phyloP scores from a whole-genome alignment of 2,329 filamentous ascomycete genomes.

The Epichloe baconii region DNA sequence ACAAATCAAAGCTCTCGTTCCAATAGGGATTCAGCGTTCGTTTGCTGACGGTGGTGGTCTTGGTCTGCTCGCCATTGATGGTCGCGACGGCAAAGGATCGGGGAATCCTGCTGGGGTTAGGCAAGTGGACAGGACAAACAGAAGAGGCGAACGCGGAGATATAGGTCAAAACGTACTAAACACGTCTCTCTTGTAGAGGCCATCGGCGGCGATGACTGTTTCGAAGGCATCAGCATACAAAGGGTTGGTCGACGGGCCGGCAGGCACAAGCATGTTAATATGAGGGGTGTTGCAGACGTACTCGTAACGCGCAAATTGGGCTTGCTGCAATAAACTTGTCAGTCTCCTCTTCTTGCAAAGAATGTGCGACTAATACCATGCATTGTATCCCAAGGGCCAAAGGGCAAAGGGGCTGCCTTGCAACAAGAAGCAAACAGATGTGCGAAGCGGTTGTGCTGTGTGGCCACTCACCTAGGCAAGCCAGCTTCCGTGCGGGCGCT shows the following conservation, averaged over 20 bases:
- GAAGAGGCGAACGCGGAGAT: not conserved
- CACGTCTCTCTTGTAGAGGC: constrained; percentile 97
- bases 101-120: constrained; percentile 61
- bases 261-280: constrained; percentile 4
- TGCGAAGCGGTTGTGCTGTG: constrained; percentile 1
- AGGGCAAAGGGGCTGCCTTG: not conserved
- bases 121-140: not conserved
- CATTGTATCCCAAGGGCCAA: not conserved
- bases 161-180: constrained; percentile 59
- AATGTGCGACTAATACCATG: not conserved
- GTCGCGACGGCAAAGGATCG: constrained; percentile 93
- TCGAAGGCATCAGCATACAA: constrained; percentile 22
- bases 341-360: constrained; percentile 12
- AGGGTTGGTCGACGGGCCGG: constrained; percentile 4
- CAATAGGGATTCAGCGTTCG: constrained; percentile 98
- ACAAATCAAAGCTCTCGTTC: constrained; percentile 99
- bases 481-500: constrained; percentile 24
- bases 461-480: constrained; percentile 20
- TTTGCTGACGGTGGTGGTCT: constrained; percentile 95
- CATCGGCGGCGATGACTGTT: constrained; percentile 93
- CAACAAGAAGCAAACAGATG: constrained; percentile 1
- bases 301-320: constrained; percentile 89
- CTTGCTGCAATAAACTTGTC: constrained; percentile 38
- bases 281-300: constrained; percentile 33
- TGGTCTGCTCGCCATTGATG: constrained; percentile 93